Percentiles rank a stretch among this genome's conserved stretches.
phyloP scores from a whole-genome alignment of 495 filamentous ascomycete species.

The Penicillium lagena region DNA sequence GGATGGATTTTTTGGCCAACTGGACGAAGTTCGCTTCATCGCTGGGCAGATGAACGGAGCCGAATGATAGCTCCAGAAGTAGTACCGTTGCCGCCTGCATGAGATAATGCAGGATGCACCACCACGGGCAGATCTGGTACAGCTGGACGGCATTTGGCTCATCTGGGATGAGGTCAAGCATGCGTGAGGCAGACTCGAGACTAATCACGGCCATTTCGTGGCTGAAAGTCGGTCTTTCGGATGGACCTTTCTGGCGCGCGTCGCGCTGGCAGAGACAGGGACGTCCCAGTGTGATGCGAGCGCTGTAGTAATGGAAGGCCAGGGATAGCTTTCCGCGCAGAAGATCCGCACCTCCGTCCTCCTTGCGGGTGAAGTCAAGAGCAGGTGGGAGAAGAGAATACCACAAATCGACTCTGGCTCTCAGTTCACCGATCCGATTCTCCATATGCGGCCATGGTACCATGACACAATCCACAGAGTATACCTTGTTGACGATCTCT shows the following conservation, averaged over 20 bases:
- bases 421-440: conserved; percentile 45
- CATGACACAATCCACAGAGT: conserved; percentile 47
- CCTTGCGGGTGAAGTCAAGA: conserved; percentile 42
- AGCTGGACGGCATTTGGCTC: conserved; percentile 38
- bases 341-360: conserved; percentile 24
- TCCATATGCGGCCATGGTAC: conserved; percentile 57
- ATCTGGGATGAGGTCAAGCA: conserved; percentile 49
- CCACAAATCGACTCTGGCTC: conserved; percentile 50
- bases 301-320: conserved; percentile 54
- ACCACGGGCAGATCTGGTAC: conserved; percentile 57
- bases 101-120: conserved; percentile 58
- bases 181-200: conserved; percentile 46
- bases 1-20: conserved; percentile 46
- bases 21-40: conserved; percentile 40
- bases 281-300: conserved; percentile 53
- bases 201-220: conserved; percentile 48
- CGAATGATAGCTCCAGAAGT: conserved; percentile 56
- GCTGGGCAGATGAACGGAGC: conserved; percentile 46
- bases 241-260: conserved; percentile 26
- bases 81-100: conserved; percentile 58
- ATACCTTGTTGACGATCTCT: conserved; percentile 51
- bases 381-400: conserved; percentile 38
- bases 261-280: conserved; percentile 60
- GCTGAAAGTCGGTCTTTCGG: conserved; percentile 41
- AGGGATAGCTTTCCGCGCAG: conserved; percentile 41